Evolutionary conservation across 257 asterid genomes (phyloP), one percentile per base, ranked within the genome.

Genomic region (Verbena officinalis): DNA sequence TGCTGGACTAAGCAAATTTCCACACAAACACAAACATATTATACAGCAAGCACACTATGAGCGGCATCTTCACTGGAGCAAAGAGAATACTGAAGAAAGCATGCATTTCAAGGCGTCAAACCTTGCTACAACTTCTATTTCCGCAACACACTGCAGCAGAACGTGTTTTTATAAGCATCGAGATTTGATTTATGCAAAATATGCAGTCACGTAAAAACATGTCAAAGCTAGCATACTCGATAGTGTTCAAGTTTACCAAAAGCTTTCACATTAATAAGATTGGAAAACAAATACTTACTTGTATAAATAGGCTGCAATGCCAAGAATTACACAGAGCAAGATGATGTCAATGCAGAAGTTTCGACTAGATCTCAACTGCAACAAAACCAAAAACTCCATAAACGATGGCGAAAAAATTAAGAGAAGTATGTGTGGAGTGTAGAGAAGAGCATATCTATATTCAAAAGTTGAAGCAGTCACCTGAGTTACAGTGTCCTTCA

Each of bases 301-400:
- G 95, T 91, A 91, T 10, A 91, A 71, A 78, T 91, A 91, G 68
- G 98, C 98, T 22, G 98, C 98, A 71, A 91, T 91, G 68, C 98
- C 96, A 74, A 91, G 92, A 72, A 91, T 91, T 59, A 91, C 64
- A 74, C 96, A 88, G 70, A 91, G 77, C 84, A 91, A 78, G 59
- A 88, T 83, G 78, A 91, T 91, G 76, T 91, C 98, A 24, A 88
- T 84, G 75, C 98, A 91, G 83, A 91, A 91, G 73, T 91, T 91
- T 69, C 98, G 91, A 77, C 98, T 91, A 46, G 98, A 91, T 64
- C 98, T 81, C 86, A 91, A 84, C 98, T 91, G 95, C 57, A 79
- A 78, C 22, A 65, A 64, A 68, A 63, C 9, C 57, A 73, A 59
- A 71, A 30, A 52, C 19, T 22, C 12, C 60, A 44, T 69, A 15